These are phyloP conservation scores for Rutidosis leptorrhynchoides DNA, from an alignment of 129 eudicot species.

Conservation along the genomic window DNA sequence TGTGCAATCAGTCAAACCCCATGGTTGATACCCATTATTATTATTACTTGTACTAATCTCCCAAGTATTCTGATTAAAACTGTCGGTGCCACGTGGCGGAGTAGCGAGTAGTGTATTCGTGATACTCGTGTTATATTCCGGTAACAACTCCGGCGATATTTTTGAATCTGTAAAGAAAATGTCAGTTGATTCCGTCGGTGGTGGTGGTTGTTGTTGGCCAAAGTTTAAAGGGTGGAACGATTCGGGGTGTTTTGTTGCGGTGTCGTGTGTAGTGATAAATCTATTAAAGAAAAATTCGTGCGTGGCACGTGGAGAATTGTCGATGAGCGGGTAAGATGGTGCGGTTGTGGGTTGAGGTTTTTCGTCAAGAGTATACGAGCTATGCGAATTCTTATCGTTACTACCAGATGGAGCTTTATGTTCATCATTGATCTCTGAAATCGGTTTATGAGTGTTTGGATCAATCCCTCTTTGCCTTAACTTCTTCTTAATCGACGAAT, in stretches of 20 bases:
- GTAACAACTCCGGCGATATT: slow-evolving; percentile 24
- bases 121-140: slow-evolving; percentile 28
- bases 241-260: slow-evolving; percentile 35
- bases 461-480: slow-evolving; percentile 90
- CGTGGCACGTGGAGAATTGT: slow-evolving; percentile 47
- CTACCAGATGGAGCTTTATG: slow-evolving; percentile 36
- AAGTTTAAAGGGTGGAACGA: slow-evolving; percentile 36
- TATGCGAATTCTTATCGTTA: slow-evolving; percentile 37
- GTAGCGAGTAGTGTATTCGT: slow-evolving; percentile 20
- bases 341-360: slow-evolving; percentile 20
- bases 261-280: slow-evolving; percentile 42
- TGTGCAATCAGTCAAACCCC: slow-evolving; percentile 45
- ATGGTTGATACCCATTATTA: slow-evolving; percentile 32
- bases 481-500: slow-evolving; percentile 90
- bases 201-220: slow-evolving; percentile 26
- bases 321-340: slow-evolving; percentile 25
- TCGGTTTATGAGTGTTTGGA: slow-evolving; percentile 80
- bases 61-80: slow-evolving; percentile 40
- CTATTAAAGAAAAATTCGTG: slow-evolving; percentile 71
- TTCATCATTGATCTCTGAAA: slow-evolving; percentile 49
- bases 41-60: slow-evolving; percentile 31
- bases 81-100: slow-evolving; percentile 16
- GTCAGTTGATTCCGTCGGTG: slow-evolving; percentile 22
- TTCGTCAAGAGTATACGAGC: slow-evolving; percentile 32
- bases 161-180: slow-evolving; percentile 41